A percentile compares a stretch with the other conserved stretches of the same genome.
These are phyloP conservation scores for Pterocarpus santalinus DNA, from an alignment of 306 rosid genomes.

Conservation along the genomic window DNA sequence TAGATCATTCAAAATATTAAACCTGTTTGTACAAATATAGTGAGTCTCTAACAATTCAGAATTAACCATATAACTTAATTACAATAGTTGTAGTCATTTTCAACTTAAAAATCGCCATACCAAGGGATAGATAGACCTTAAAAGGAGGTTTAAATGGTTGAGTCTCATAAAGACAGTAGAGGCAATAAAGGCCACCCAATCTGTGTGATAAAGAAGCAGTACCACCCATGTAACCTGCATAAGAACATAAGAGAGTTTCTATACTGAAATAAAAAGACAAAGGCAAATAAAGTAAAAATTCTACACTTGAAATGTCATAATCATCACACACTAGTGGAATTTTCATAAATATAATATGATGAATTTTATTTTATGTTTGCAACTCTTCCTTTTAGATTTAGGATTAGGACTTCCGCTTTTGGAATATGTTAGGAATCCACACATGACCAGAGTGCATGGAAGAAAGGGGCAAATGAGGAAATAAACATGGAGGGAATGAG, in stretches of 20 bases:
- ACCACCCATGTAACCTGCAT: slow-evolving; percentile 71
- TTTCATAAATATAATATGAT: slow-evolving; percentile 16
- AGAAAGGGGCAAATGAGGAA: no score
- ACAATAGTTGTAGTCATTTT: slow-evolving; percentile 3
- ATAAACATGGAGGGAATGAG: no score
- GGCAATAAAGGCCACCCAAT: slow-evolving; percentile 87
- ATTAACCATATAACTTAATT: background rate
- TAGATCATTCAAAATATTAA: background rate
- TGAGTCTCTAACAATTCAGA: slow-evolving; percentile 10
- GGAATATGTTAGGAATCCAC: background rate
- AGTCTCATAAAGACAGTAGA: slow-evolving; percentile 85
- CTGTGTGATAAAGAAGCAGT: slow-evolving; percentile 61
- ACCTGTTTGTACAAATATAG: background rate
- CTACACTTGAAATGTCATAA: slow-evolving; percentile 4
- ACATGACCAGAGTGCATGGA: no score
- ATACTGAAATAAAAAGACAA: slow-evolving; percentile 7
- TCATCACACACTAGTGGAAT: background rate
- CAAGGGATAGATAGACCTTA: slow-evolving; percentile 79
- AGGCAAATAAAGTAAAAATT: slow-evolving; percentile 6
- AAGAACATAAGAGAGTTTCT: slow-evolving; percentile 37
- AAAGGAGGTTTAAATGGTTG: slow-evolving; percentile 85
- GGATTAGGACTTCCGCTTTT: background rate
- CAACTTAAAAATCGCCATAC: slow-evolving; percentile 53
- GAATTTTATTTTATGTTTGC: slow-evolving; percentile 8
- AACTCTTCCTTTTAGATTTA: slow-evolving; percentile 13